Evolutionary conservation across 1,284 basidiomycete species (phyloP).

Genomic region (Fomitopsis schrenkii): DNA sequence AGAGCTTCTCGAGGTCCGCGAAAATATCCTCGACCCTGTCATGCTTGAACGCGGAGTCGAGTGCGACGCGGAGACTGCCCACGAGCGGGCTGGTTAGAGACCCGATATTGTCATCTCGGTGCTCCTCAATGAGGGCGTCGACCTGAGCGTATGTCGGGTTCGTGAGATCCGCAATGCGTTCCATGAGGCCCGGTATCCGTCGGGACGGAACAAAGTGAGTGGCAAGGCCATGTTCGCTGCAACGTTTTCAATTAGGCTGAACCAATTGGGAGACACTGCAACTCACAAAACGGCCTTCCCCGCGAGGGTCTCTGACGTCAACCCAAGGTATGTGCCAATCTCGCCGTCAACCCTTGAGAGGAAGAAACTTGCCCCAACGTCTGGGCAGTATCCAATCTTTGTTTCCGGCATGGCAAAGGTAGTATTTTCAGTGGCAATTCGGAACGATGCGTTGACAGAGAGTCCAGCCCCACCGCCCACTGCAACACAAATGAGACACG

Average conservation of each 20-base stretch:
- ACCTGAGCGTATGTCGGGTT: slow-evolving; percentile 45
- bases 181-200: slow-evolving; percentile 65
- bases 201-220: slow-evolving; percentile 86
- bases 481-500: slow-evolving; percentile 27
- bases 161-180: slow-evolving; percentile 58
- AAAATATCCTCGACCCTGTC: slow-evolving; percentile 71
- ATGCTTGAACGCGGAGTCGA: slow-evolving; percentile 78
- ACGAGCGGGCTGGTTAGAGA: slow-evolving; percentile 48
- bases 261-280: slow-evolving; percentile 4
- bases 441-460: slow-evolving; percentile 83
- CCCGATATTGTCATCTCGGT: slow-evolving; percentile 49
- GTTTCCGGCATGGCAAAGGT: slow-evolving; percentile 97
- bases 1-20: slow-evolving; percentile 47
- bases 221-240: slow-evolving; percentile 84
- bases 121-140: slow-evolving; percentile 63
- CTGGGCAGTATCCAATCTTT: slow-evolving; percentile 86
- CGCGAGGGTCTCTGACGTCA: slow-evolving; percentile 74
- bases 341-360: slow-evolving; percentile 89
- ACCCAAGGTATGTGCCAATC: slow-evolving; percentile 89
- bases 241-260: not conserved
- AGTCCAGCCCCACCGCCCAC: slow-evolving; percentile 98
- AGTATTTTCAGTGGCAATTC: slow-evolving; percentile 93
- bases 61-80: slow-evolving; percentile 64
- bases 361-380: slow-evolving; percentile 92
- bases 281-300: slow-evolving; percentile 85